Percentiles rank a stretch among this genome's conserved stretches.
Conservation (phyloP, 2,329 filamentous ascomycete species). For the Trichoderma hamatum region DNA sequence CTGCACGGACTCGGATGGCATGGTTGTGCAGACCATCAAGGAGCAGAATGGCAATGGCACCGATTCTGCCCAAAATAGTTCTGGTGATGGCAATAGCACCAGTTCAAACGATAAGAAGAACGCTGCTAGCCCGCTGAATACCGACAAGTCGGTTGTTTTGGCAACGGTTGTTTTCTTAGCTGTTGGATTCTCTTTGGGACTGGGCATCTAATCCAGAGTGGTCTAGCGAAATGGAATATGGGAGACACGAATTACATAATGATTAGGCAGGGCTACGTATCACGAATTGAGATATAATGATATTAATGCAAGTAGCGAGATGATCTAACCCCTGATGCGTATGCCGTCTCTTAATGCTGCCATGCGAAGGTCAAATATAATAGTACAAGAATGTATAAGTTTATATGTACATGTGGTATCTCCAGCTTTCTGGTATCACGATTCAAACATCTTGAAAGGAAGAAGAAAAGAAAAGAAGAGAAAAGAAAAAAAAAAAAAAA, state of each 20-base stretch:
- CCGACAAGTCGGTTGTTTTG: constrained; percentile 37
- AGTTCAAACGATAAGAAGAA: constrained; percentile 29
- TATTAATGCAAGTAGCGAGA: constrained; percentile 18
- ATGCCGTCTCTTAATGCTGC: constrained; percentile 14
- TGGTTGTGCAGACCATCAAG: constrained; percentile 45
- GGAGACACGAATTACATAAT: neutral
- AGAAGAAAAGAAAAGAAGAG: neutral
- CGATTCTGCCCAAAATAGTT: neutral
- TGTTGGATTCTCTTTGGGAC: constrained; percentile 42
- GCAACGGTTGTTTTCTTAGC: constrained; percentile 44
- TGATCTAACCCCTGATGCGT: constrained; percentile 23
- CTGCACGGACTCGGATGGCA: constrained; percentile 42
- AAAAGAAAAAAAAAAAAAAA: neutral
- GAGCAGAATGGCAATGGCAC: constrained; percentile 33
- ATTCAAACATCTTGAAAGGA: constrained; percentile 10
- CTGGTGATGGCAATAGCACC: constrained; percentile 17
- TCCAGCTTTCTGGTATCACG: constrained; percentile 25
- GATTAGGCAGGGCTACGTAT: neutral
- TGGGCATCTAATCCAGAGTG: constrained; percentile 40
- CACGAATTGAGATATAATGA: constrained; percentile 24
- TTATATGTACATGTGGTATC: constrained; percentile 17
- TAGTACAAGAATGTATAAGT: constrained; percentile 22
- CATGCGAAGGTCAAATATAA: constrained; percentile 16
- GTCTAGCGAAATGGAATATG: neutral
- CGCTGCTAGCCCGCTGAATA: constrained; percentile 33